phyloP scores from a whole-genome alignment of 352 stramenopile genomes.

The Hyaloperonospora arabidopsidis region DNA sequence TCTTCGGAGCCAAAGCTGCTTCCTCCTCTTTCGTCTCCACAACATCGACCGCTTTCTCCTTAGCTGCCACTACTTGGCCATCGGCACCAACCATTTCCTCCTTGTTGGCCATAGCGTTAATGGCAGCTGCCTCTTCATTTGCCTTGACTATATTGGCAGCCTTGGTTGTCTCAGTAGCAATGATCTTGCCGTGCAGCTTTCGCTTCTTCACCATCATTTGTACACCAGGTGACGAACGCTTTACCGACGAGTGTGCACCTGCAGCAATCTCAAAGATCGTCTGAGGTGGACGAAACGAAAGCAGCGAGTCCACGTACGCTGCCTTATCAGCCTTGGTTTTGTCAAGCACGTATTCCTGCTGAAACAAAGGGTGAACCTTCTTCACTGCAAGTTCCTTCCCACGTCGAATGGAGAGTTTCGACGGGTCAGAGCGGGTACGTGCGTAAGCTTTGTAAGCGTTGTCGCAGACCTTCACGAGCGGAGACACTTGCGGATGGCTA shows the following conservation, averaged over 20 bases:
- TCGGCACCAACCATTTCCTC: conserved; percentile 15
- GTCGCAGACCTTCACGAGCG: conserved; percentile 85
- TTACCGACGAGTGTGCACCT: conserved; percentile 65
- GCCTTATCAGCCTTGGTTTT: conserved; percentile 71
- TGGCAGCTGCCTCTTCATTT: conserved; percentile 27
- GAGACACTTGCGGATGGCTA: conserved; percentile 60
- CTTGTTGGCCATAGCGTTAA: conserved; percentile 28
- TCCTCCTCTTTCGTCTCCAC: conserved; percentile 7
- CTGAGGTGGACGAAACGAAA: conserved; percentile 90
- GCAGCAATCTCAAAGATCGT: conserved; percentile 94
- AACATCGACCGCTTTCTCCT: conserved; percentile 10
- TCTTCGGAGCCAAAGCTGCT: conserved; percentile 17
- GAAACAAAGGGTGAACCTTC: conserved; percentile 89
- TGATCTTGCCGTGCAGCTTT: conserved; percentile 78
- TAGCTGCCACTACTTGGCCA: conserved; percentile 6
- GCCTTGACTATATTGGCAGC: conserved; percentile 33
- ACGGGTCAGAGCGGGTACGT: conserved; percentile 91
- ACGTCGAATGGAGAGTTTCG: conserved; percentile 90
- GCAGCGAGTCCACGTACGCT: conserved; percentile 89
- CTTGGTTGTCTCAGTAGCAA: conserved; percentile 61
- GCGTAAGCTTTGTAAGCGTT: conserved; percentile 99
- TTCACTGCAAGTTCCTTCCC: conserved; percentile 90
- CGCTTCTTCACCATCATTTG: conserved; percentile 86
- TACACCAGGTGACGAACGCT: conserved; percentile 66
- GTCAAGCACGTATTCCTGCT: conserved; percentile 79